Evolutionary conservation across 306 rosid species (phyloP).

Genomic region (Casuarina glauca): DNA sequence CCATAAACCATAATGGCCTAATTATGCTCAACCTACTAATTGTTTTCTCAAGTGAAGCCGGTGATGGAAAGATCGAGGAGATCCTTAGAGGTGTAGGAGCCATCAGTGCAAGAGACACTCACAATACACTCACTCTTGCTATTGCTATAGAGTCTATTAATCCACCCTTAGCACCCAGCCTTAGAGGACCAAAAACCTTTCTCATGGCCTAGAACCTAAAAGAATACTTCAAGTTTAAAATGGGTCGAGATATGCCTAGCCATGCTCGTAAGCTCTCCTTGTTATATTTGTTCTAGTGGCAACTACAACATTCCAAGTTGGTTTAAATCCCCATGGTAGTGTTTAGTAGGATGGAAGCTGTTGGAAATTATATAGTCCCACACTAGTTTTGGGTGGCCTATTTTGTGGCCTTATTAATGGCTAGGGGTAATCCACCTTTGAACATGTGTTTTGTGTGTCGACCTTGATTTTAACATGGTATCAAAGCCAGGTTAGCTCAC

Average conservation of each 20-base stretch:
- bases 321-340: constrained; percentile 28
- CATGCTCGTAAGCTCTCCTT: constrained; percentile 27
- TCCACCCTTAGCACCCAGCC: not conserved
- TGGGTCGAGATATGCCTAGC: constrained; percentile 36
- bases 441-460: too few relatives aligned
- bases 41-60: constrained; percentile 32
- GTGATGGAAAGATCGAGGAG: constrained; percentile 24
- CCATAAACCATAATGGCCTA: constrained; percentile 17
- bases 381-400: too few relatives aligned
- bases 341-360: too few relatives aligned
- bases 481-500: too few relatives aligned
- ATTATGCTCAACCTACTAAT: constrained; percentile 27
- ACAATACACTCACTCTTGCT: not conserved
- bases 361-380: too few relatives aligned
- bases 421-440: too few relatives aligned
- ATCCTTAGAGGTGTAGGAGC: constrained; percentile 26
- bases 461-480: too few relatives aligned
- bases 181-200: not conserved
- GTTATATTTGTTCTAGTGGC: constrained; percentile 32
- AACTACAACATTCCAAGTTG: constrained; percentile 35
- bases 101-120: constrained; percentile 13
- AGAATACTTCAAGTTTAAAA: constrained; percentile 36
- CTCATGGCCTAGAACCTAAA: not conserved
- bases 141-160: not conserved
- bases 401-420: too few relatives aligned